Evolutionary conservation across 2,329 filamentous ascomycete species (phyloP).

Genomic region (Ceratocystis destructans): DNA sequence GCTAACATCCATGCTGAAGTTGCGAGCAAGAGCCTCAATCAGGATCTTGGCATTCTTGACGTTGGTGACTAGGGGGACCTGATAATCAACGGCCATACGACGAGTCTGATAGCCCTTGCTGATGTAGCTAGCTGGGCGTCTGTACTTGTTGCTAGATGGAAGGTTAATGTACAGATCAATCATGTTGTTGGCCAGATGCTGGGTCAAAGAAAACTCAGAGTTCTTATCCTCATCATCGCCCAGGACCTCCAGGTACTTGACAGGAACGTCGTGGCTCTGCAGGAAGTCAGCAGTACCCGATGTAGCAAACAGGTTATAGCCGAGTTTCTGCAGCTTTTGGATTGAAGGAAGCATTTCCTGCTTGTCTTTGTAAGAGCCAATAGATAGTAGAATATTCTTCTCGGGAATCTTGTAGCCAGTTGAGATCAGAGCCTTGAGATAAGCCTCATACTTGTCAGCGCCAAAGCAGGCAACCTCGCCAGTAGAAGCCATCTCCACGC

Average conservation of each 20-base stretch:
- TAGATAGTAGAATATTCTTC: conserved; percentile 87
- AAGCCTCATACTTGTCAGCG: conserved; percentile 90
- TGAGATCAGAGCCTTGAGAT: conserved; percentile 87
- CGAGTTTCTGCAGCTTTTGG: conserved; percentile 73
- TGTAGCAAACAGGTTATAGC: conserved; percentile 91
- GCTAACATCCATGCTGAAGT: conserved; percentile 72
- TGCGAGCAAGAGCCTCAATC: conserved; percentile 81
- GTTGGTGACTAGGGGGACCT: conserved; percentile 93
- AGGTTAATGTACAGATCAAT: conserved; percentile 99
- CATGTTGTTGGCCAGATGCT: conserved; percentile 93
- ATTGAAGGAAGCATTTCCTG: conserved; percentile 91
- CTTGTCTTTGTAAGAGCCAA: conserved; percentile 97
- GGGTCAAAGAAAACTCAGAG: conserved; percentile 90
- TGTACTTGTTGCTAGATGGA: conserved; percentile 96
- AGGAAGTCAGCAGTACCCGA: conserved; percentile 94
- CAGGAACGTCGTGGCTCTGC: conserved; percentile 78
- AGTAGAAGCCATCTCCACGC: conserved; percentile 98
- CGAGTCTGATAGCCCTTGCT: conserved; percentile 93
- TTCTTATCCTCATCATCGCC: conserved; percentile 70
- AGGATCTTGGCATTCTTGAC: conserved; percentile 98
- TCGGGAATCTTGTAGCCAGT: conserved; percentile 95
- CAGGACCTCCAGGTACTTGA: conserved; percentile 86
- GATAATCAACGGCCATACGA: conserved; percentile 94
- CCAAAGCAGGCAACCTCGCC: conserved; percentile 97
- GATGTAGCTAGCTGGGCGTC: conserved; percentile 95